Base-by-base conservation (phyloP, 768 basidiomycete species). In the Auriscalpium orientale region DNA sequence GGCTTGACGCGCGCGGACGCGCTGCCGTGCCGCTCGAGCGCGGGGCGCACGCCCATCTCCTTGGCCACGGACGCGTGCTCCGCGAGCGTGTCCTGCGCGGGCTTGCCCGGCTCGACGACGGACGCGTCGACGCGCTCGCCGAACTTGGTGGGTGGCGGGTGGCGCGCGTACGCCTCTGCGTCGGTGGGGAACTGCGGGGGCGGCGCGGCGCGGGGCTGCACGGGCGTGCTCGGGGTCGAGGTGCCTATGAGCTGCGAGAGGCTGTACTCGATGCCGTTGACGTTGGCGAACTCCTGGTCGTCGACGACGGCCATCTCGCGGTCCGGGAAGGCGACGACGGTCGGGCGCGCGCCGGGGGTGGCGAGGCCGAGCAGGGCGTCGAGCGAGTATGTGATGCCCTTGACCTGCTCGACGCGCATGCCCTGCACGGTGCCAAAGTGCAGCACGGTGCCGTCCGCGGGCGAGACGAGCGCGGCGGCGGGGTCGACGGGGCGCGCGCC, bases 191-290 rank as follows among this genome's bases (percentile, higher is more conserved):
- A 56, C 45, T 34, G 60, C 3, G 68, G 58, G 21, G 34, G 61
- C 51, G 11, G 35, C 15, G 15, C 46, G 28, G 54, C 65, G 50
- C 2, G 68, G 70, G 20, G 52, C 56, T 0, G 72, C 71, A 10
- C 72, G 0, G 77, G 70, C 4, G 75, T 72, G 2, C 75, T 68
- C n/a, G 74, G 65, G 10, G 63, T 58, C 8, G 70, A 66, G 8
- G 72, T 66, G 21, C 95, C 95, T 49, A 98, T 76, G 37, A 98
- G 87, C 62, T 92, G 82, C 51, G 87, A 84, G n/a, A 99, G 81
- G 45, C 85, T 91, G 73, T 99, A 98, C 65, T 91, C 86, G 64
- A 99, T 97, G 46, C 95, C 94, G 65, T 99, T 99, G 62, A 99
- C 91, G 66, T 91, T 87, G 4, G 95, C 97, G 65, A 99, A 99